Percentiles rank a stretch among this genome's conserved stretches.
phyloP scores from a whole-genome alignment of 768 basidiomycete species.

The Pleurotus sapidus region DNA sequence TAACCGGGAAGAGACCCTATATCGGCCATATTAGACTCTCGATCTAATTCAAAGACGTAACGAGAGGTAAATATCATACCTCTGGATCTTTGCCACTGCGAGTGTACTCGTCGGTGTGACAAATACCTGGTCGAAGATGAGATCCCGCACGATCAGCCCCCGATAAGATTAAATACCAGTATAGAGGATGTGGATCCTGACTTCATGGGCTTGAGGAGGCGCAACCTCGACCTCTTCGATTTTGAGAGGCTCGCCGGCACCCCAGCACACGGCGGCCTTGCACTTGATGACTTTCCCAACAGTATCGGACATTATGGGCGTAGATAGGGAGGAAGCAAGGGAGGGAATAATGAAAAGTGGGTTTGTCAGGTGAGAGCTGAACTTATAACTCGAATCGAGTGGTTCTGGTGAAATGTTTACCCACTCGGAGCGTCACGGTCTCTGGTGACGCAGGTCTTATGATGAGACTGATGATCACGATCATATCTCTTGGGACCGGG shows the following conservation, averaged over 20 bases:
- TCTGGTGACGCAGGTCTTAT: slow-evolving; percentile 4
- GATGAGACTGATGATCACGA: slow-evolving; percentile 7
- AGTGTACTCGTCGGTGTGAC: slow-evolving; percentile 98
- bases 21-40: slow-evolving; percentile 11
- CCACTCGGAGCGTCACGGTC: background rate
- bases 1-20: slow-evolving; percentile 87
- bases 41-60: background rate
- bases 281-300: slow-evolving; percentile 78
- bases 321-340: slow-evolving; percentile 17
- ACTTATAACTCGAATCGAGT: slow-evolving; percentile 2
- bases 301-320: slow-evolving; percentile 62
- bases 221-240: slow-evolving; percentile 94
- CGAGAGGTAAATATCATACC: slow-evolving; percentile 38
- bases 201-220: slow-evolving; percentile 87
- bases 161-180: slow-evolving; percentile 55
- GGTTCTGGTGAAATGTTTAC: background rate
- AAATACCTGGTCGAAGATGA: slow-evolving; percentile 58
- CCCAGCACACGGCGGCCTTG: slow-evolving; percentile 97
- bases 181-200: slow-evolving; percentile 88
- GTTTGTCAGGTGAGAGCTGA: background rate
- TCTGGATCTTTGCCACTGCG: slow-evolving; percentile 95
- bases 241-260: slow-evolving; percentile 78
- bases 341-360: slow-evolving; percentile 16
- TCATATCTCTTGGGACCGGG: slow-evolving; percentile 3
- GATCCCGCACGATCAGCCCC: background rate